A percentile compares a stretch with the other conserved stretches of the same genome.
Evolutionary conservation across 306 rosid species (phyloP).

Genomic region (Betula pendula): DNA sequence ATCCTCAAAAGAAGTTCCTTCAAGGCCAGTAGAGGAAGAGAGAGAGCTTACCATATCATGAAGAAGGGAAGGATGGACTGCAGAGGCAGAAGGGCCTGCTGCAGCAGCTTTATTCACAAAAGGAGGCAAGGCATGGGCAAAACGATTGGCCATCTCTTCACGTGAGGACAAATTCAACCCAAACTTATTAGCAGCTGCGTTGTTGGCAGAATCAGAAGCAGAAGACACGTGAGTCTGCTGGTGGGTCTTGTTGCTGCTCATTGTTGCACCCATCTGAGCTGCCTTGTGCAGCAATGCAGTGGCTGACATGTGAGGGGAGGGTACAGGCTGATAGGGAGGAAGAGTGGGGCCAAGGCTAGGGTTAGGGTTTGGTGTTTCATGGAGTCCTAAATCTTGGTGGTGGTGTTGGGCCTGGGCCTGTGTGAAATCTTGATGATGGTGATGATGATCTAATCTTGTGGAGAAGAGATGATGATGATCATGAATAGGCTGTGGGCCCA

Average conservation of each 20-base stretch:
- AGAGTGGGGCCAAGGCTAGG: constrained; percentile 60
- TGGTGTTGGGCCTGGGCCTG: not conserved
- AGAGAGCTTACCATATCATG: constrained; percentile 60
- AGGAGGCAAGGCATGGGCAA: constrained; percentile 25
- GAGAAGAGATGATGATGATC: constrained; percentile 23
- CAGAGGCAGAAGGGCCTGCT: constrained; percentile 12
- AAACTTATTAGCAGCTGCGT: constrained; percentile 25
- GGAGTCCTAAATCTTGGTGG: constrained; percentile 26
- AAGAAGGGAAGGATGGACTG: constrained; percentile 36
- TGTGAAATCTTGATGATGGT: constrained; percentile 30
- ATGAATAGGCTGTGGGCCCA: constrained; percentile 32
- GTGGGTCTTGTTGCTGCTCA: constrained; percentile 58
- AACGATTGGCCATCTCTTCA: constrained; percentile 30
- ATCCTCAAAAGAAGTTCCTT: constrained; percentile 63
- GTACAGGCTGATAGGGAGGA: constrained; percentile 47
- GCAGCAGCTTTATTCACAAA: constrained; percentile 38
- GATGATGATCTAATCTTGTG: constrained; percentile 29
- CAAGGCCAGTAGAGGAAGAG: constrained; percentile 46
- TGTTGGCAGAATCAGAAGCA: constrained; percentile 24
- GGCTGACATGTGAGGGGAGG: constrained; percentile 92
- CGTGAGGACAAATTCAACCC: constrained; percentile 58
- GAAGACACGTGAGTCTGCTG: constrained; percentile 55
- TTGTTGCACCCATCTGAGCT: constrained; percentile 92
- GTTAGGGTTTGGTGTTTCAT: constrained; percentile 68
- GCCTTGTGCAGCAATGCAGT: constrained; percentile 97